Base-by-base conservation (phyloP, 805 yeast species). In the Suhomyces kilbournensis region DNA sequence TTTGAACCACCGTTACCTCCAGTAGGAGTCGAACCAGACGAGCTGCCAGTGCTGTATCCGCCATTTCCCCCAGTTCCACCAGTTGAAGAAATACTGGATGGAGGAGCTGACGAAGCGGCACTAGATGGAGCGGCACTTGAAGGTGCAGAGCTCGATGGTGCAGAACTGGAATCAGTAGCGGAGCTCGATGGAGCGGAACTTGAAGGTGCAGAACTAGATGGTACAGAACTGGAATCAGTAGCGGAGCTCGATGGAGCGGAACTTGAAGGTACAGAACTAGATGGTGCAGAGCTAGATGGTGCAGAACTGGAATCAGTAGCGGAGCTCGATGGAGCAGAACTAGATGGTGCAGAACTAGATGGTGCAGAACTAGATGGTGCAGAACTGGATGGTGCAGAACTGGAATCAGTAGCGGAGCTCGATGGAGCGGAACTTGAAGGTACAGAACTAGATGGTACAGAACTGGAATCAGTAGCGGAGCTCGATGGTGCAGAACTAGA, bases 181-280 rank as follows among this genome's bases (percentile, higher is more conserved):
- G 34, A 12, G 6, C 34, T 53, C 46, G 23, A 60, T 60, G 25
- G 25, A 8, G 34, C 38, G n/a, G n/a, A n/a, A 20, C 53, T 53
- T 12, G 42, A 53, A 30, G 53, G 47, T 3, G 46, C 32, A 32
- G 26, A 4, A 26, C 32, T 10, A 12, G 28, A 35, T 15, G 49
- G 49, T 52, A 48, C 53, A 54, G 8, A 38, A 22, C 47, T 63
- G 64, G 40, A 14, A 7, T 12, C 44, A n/a, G n/a, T n/a, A 40
- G 44, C 15, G 12, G 26, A 3, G 12, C 23, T 20, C 1, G 42
- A 38, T 17, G 42, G 12, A 6, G 42, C 42, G 6, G 60, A 40
- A 44, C 59, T 54, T 47, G 59, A 58, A 7, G 60, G 34, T 12
- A 52, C 38, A 9, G 42, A 23, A 12, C 69, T 67, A 35, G 55